Conservation (phyloP, 2,329 filamentous ascomycete genomes). For the Sarocladium oryzae region DNA sequence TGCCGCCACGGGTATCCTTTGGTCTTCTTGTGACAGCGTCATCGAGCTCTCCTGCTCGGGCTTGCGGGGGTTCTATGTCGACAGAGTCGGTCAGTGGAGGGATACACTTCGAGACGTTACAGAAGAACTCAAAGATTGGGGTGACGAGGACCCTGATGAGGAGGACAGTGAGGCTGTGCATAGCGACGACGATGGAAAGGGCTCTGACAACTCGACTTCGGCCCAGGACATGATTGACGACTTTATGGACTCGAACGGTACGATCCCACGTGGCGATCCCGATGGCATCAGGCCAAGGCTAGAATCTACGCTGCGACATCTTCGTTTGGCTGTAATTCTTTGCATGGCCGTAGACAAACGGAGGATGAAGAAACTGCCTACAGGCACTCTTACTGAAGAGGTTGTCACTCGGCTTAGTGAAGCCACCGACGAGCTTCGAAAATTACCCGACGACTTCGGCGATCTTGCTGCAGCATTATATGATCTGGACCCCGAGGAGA, state of each 20-base stretch:
- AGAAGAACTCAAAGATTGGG: constrained; percentile 83
- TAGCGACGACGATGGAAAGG: constrained; percentile 22
- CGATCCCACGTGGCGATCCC: constrained; percentile 58
- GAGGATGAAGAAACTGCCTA: constrained; percentile 53
- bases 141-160: constrained; percentile 61
- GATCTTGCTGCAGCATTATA: constrained; percentile 70
- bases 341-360: constrained; percentile 66
- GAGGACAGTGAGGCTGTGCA: constrained; percentile 48
- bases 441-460: constrained; percentile 61
- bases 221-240: constrained; percentile 59
- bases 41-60: constrained; percentile 58
- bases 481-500: constrained; percentile 52
- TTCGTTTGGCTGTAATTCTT: constrained; percentile 62
- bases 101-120: constrained; percentile 76
- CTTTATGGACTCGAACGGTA: constrained; percentile 55
- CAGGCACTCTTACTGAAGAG: constrained; percentile 29
- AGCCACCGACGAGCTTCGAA: constrained; percentile 47
- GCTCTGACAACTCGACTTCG: constrained; percentile 24
- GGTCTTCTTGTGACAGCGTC: constrained; percentile 75
- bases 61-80: constrained; percentile 61
- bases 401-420: constrained; percentile 41
- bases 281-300: constrained; percentile 59
- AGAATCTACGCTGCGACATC: constrained; percentile 54
- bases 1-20: constrained; percentile 68
- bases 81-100: constrained; percentile 66